These are phyloP conservation scores for Emericellopsis cladophorae DNA, from an alignment of 2,329 filamentous ascomycete genomes.

Conservation along the genomic window DNA sequence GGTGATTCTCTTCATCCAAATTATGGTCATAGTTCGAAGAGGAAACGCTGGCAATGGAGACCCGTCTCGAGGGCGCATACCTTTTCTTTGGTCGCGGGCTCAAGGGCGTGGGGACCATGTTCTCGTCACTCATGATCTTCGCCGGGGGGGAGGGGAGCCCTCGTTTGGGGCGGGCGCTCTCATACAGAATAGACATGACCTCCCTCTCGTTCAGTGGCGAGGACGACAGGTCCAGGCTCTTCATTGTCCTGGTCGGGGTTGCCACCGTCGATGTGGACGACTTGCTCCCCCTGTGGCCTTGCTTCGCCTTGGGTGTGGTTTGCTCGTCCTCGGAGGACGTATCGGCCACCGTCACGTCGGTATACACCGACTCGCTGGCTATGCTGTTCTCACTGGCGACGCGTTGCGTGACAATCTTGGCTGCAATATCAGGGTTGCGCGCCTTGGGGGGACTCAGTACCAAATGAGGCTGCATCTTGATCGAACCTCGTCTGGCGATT, in stretches of 20 bases:
- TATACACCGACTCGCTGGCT: constrained; percentile 11
- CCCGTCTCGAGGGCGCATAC: constrained; percentile 3
- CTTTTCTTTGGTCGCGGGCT: constrained; percentile 11
- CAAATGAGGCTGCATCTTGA: background rate
- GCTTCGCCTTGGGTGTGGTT: constrained; percentile 5
- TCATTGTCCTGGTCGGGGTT: background rate
- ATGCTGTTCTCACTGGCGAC: constrained; percentile 7
- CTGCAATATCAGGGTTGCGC: constrained; percentile 4
- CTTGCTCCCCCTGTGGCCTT: background rate
- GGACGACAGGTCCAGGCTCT: constrained; percentile 9
- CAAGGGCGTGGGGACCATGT: constrained; percentile 12
- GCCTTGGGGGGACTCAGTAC: background rate
- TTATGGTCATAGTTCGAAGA: constrained; percentile 13
- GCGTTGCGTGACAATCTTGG: constrained; percentile 4
- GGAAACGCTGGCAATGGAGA: constrained; percentile 7
- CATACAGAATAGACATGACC: constrained; percentile 16
- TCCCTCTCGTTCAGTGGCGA: constrained; percentile 20
- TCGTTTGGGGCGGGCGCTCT: constrained; percentile 8
- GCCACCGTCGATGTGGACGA: background rate
- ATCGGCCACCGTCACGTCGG: constrained; percentile 4
- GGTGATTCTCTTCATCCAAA: background rate
- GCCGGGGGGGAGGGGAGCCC: constrained; percentile 15
- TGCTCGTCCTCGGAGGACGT: constrained; percentile 1
- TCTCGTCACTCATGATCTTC: constrained; percentile 13
- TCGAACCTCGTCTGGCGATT: background rate